phyloP scores from a whole-genome alignment of 129 eudicot species.

The Flaveria brownii region DNA sequence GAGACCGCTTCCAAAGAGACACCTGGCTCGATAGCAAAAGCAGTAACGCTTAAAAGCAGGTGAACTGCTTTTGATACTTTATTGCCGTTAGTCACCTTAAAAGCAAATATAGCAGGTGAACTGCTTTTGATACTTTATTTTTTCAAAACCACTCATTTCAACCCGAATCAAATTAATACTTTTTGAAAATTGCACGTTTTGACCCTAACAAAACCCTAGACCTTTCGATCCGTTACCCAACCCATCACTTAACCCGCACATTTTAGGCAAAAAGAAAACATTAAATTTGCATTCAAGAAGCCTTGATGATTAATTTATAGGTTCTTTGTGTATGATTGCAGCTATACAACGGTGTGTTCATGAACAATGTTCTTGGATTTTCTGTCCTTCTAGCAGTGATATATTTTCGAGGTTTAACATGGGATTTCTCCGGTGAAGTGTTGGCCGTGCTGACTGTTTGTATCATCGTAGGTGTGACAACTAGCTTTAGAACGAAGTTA shows the following conservation, averaged over 20 bases:
- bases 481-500: conserved; percentile 51
- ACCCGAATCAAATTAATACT: no score
- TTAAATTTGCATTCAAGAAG: not conserved
- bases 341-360: conserved; percentile 74
- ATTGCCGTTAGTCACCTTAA: no score
- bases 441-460: conserved; percentile 56
- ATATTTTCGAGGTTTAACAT: conserved; percentile 56
- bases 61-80: no score
- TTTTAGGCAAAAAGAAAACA: not conserved
- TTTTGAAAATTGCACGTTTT: no score
- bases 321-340: conserved; percentile 33
- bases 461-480: conserved; percentile 48
- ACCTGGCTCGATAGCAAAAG: no score
- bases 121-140: no score
- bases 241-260: not conserved
- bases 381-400: conserved; percentile 68
- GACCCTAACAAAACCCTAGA: no score
- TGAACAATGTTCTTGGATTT: conserved; percentile 87
- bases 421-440: conserved; percentile 70
- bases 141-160: no score
- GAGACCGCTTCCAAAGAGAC: no score
- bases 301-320: not conserved
- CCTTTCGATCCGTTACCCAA: no score
- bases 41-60: no score
- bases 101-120: no score